Conservation (phyloP, 805 yeast species). For the Candida glaebosa region DNA sequence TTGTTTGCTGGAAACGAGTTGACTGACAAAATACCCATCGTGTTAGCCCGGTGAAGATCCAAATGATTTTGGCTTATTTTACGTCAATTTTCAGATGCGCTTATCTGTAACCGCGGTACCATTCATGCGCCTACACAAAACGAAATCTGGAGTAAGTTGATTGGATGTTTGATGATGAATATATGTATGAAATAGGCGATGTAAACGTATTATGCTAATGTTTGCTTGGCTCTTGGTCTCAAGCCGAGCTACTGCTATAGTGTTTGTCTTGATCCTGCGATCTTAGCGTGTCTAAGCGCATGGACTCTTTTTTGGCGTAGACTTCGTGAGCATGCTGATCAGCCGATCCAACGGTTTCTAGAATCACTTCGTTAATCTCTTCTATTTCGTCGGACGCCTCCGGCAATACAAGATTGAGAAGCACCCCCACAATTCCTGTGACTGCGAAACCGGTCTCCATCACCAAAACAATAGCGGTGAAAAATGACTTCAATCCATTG, state of each 20-base stretch:
- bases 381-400: constrained; percentile 51
- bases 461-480: constrained; percentile 64
- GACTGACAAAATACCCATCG: constrained; percentile 14
- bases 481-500: constrained; percentile 53
- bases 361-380: constrained; percentile 43
- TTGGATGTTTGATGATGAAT: too few species aligned
- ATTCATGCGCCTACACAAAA: not conserved
- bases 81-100: not conserved
- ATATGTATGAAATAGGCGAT: too few species aligned
- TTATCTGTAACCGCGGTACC: not conserved
- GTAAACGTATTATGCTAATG: too few species aligned
- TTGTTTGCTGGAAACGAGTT: constrained; percentile 13
- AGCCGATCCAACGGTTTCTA: constrained; percentile 40
- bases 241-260: not conserved
- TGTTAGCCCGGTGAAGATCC: too few species aligned
- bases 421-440: constrained; percentile 60
- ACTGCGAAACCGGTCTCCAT: constrained; percentile 74
- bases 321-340: constrained; percentile 32
- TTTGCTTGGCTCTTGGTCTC: too few species aligned
- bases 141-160: not conserved
- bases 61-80: not conserved
- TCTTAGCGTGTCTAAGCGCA: constrained; percentile 18
- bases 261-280: not conserved
- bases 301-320: constrained; percentile 30
- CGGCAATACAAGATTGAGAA: constrained; percentile 61